phyloP scores from a whole-genome alignment of 192 early-diverging fungal genomes.

The Radiomyces spectabilis region DNA sequence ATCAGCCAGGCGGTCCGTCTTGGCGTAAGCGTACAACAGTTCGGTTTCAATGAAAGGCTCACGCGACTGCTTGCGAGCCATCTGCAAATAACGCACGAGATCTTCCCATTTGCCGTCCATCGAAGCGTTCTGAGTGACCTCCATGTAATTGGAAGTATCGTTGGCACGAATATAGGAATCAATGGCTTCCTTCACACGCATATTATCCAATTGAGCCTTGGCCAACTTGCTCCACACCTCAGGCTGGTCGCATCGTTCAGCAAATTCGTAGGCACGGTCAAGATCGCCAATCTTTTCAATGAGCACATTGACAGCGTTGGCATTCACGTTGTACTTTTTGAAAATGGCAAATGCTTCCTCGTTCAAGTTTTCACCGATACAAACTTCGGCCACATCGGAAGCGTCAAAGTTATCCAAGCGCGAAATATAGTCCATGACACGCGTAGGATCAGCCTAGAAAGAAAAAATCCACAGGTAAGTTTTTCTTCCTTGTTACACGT shows the following conservation, averaged over 20 bases:
- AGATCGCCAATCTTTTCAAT: slow-evolving; percentile 89
- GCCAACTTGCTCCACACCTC: slow-evolving; percentile 95
- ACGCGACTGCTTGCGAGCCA: slow-evolving; percentile 92
- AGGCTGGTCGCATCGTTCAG: slow-evolving; percentile 83
- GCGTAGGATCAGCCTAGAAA: slow-evolving; percentile 70
- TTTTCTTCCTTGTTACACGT: too few relatives aligned
- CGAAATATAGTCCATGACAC: slow-evolving; percentile 95
- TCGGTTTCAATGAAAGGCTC: slow-evolving; percentile 96
- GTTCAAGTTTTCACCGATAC: slow-evolving; percentile 77
- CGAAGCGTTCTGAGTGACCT: slow-evolving; percentile 78
- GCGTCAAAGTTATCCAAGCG: slow-evolving; percentile 96
- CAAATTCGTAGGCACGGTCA: slow-evolving; percentile 94
- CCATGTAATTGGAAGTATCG: slow-evolving; percentile 81
- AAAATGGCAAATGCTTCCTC: slow-evolving; percentile 98
- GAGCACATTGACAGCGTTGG: slow-evolving; percentile 83
- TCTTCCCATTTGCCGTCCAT: slow-evolving; percentile 90
- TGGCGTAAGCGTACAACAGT: slow-evolving; percentile 92
- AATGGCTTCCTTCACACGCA: slow-evolving; percentile 92
- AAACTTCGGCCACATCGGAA: slow-evolving; percentile 94
- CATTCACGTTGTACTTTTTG: slow-evolving; percentile 89
- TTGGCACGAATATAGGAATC: slow-evolving; percentile 96
- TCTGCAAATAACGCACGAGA: slow-evolving; percentile 87
- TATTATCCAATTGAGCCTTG: slow-evolving; percentile 86
- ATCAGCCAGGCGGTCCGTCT: slow-evolving; percentile 85
- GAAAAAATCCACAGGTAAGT: not conserved